Evolutionary conservation across 2,329 filamentous ascomycete species (phyloP), one percentile per base, ranked within the genome.

Genomic region (Colletotrichum simmondsii): DNA sequence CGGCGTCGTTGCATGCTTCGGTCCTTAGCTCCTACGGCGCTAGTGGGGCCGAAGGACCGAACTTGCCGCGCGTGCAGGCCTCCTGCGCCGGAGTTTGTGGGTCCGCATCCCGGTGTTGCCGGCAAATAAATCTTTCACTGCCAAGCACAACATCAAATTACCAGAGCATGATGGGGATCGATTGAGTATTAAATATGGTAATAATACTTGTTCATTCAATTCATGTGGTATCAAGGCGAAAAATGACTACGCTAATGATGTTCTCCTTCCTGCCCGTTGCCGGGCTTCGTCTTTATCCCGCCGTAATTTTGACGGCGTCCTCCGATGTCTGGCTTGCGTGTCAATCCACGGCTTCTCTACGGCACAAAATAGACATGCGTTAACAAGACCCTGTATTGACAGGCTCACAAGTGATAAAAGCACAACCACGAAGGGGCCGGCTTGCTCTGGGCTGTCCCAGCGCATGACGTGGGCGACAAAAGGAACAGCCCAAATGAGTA

Each of bases 401-500:
- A 94, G 79, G 77, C 87, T 92, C 60, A 91, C 83, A 4, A 90
- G 86, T 73, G 85, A 86, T 28, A 90, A 77, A 7, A 91, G 79
- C 12, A 85, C 83, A 59, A 95, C 81, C 65, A 82, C 86, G 75
- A 89, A 91, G 0, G 92, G 86, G 19, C 76, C 75, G 12, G 72
- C 54, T 6, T 70, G 63, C 2, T 71, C 37, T 3, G 70, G 65
- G 68, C 81, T 78, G 74, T 86, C 85, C 81, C 91, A 93, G 65
- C 86, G 87, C 62, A 91, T 81, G 62, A 91, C 85, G 79, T 95
- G 92, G 2, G 86, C 86, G 2, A 92, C 83, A 76, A 95, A 94
- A 0, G 94, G 93, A 8, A 93, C 82, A 4, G 93, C 82, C 94
- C 94, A 96, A 75, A 94, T 89, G 5, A 90, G 81, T 24, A 93